A percentile compares a stretch with the other conserved stretches of the same genome.
phyloP scores from a whole-genome alignment of 1,284 basidiomycete genomes.

The Heterobasidion occidentale region DNA sequence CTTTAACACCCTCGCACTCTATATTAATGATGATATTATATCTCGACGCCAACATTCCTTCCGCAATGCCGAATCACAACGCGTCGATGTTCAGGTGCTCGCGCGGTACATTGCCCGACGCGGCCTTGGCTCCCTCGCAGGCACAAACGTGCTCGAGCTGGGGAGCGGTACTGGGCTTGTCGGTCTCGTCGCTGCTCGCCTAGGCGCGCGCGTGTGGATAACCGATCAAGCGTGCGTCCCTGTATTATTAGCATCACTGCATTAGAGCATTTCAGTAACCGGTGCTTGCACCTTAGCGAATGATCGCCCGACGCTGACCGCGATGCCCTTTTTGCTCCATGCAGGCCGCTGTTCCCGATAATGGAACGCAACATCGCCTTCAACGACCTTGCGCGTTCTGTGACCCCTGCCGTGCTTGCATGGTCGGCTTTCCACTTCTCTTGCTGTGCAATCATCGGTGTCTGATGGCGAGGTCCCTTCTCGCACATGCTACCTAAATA shows the following conservation, averaged over 20 bases:
- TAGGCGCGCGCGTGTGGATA: slow-evolving; percentile 66
- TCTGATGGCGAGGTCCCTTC: not conserved
- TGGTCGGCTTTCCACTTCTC: slow-evolving; percentile 42
- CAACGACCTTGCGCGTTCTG: slow-evolving; percentile 47
- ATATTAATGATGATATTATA: not conserved
- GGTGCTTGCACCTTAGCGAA: not conserved
- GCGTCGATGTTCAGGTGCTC: slow-evolving; percentile 47
- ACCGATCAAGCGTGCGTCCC: slow-evolving; percentile 83
- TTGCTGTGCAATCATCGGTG: not conserved
- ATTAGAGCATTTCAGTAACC: not conserved
- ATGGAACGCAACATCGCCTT: slow-evolving; percentile 66
- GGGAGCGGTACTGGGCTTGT: slow-evolving; percentile 90
- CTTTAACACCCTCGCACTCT: too few species aligned
- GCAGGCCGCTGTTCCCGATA: slow-evolving; percentile 65
- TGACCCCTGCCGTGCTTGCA: slow-evolving; percentile 66
- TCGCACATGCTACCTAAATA: not conserved
- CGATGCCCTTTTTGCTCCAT: slow-evolving; percentile 3
- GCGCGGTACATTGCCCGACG: slow-evolving; percentile 63
- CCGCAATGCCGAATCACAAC: not conserved
- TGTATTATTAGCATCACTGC: not conserved
- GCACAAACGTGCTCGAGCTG: slow-evolving; percentile 69
- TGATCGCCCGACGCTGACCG: not conserved
- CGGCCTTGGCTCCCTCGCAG: slow-evolving; percentile 38
- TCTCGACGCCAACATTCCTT: not conserved
- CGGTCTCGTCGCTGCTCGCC: slow-evolving; percentile 70